These are phyloP conservation scores for Eremothecium cymbalariae DNA, from an alignment of 1,139 yeast species.

Conservation along the genomic window DNA sequence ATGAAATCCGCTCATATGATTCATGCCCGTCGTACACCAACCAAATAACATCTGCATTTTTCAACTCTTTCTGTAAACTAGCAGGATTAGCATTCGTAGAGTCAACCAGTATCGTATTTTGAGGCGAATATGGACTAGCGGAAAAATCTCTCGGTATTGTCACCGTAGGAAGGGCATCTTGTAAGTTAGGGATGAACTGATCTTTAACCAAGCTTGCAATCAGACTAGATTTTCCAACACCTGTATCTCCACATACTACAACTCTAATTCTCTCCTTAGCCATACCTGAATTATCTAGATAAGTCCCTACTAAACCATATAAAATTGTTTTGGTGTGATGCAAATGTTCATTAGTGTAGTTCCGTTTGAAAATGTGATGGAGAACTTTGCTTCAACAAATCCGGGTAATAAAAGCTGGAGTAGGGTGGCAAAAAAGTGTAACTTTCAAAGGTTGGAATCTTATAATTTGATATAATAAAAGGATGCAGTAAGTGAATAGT, in stretches of 20 bases:
- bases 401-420: conserved; percentile 6
- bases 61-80: conserved; percentile 60
- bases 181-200: conserved; percentile 63
- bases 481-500: background rate
- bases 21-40: conserved; percentile 87
- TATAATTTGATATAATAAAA: background rate
- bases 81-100: conserved; percentile 62
- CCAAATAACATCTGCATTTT: conserved; percentile 88
- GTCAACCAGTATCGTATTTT: conserved; percentile 66
- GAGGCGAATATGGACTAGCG: conserved; percentile 51
- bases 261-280: conserved; percentile 54
- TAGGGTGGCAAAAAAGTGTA: conserved; percentile 9
- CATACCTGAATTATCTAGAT: conserved; percentile 26
- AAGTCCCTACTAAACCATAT: background rate
- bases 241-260: conserved; percentile 94
- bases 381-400: conserved; percentile 1
- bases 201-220: conserved; percentile 77
- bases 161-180: conserved; percentile 72
- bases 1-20: conserved; percentile 81
- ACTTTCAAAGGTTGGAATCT: background rate
- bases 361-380: background rate
- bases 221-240: conserved; percentile 72
- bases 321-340: background rate
- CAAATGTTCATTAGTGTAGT: background rate
- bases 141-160: conserved; percentile 66